phyloP scores from a whole-genome alignment of 306 rosid species.

The Gillenia trifoliata region DNA sequence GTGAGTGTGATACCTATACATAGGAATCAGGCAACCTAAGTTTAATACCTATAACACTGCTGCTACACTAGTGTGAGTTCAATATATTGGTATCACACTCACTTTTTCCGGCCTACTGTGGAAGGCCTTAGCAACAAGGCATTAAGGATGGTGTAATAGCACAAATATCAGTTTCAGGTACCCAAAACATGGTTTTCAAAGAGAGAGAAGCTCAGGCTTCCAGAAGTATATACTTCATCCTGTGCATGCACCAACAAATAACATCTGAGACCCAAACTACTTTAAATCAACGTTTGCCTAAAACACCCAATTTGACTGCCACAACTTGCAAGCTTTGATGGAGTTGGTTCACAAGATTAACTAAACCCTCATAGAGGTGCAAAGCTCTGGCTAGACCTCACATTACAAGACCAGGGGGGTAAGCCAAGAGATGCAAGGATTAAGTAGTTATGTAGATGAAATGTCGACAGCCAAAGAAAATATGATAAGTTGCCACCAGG shows the following conservation, averaged over 20 bases:
- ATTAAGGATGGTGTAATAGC: background rate
- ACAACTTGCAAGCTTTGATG: background rate
- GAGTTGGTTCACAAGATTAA: background rate
- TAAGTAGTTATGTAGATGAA: background rate
- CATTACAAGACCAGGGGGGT: background rate
- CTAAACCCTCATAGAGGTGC: background rate
- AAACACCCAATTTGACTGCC: background rate
- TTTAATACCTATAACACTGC: no score
- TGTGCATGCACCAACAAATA: background rate
- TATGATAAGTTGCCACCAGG: background rate
- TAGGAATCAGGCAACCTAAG: no score
- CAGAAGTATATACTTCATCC: background rate
- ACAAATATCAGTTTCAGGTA: background rate
- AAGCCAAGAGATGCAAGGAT: background rate
- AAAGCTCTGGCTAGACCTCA: background rate
- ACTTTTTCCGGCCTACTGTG: no score
- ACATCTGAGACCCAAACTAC: background rate
- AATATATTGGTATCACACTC: no score
- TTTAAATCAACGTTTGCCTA: background rate
- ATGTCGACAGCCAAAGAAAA: background rate
- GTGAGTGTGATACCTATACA: no score
- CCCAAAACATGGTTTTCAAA: background rate
- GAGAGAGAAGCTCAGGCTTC: background rate
- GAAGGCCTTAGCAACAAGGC: background rate
- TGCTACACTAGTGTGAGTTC: no score